These are phyloP conservation scores for Zymoseptoria passerinii DNA, from an alignment of 2,329 filamentous ascomycete species.

Conservation along the genomic window DNA sequence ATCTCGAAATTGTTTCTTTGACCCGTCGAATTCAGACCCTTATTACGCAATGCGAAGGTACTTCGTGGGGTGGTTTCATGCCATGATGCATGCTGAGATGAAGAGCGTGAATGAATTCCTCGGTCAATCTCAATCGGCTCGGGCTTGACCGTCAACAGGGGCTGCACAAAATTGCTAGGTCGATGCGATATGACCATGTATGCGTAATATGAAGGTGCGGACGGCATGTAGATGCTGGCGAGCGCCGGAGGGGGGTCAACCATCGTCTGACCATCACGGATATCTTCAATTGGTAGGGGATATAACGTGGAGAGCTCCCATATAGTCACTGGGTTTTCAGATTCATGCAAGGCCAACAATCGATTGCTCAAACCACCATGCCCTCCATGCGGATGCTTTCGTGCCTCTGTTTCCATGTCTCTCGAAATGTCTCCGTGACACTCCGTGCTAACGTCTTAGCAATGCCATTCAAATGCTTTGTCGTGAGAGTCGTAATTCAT, in stretches of 20 bases:
- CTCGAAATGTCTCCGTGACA: not conserved
- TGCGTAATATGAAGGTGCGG: not conserved
- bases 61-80: not conserved
- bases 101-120: not conserved
- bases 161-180: not conserved
- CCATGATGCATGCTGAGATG: not conserved
- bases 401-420: not conserved
- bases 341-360: not conserved
- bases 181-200: not conserved
- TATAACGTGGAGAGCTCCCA: too few species aligned
- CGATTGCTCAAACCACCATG: not conserved
- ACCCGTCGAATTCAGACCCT: not conserved
- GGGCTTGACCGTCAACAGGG: not conserved
- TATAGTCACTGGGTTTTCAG: not conserved
- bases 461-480: not conserved
- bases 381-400: not conserved
- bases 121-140: not conserved
- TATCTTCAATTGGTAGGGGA: not conserved
- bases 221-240: not conserved
- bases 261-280: not conserved
- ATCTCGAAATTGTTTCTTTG: not conserved
- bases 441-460: not conserved
- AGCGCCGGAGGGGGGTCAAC: not conserved
- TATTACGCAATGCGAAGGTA: not conserved
- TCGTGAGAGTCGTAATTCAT: not conserved